These are phyloP conservation scores for Lipomyces spencermartinsiae DNA, from an alignment of 805 yeast genomes.

Conservation along the genomic window DNA sequence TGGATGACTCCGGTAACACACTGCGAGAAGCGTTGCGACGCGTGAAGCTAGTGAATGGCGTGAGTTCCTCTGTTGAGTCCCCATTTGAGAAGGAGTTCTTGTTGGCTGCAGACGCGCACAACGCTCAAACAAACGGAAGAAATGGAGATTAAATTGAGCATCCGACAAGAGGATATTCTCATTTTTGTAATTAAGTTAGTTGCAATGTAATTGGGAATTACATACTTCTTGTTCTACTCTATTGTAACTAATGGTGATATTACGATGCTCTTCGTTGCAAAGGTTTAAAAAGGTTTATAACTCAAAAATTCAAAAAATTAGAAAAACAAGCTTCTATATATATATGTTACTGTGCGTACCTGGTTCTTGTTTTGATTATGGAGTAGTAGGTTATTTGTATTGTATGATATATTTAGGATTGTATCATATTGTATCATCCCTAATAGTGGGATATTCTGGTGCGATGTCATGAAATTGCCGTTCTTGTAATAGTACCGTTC, in stretches of 20 bases:
- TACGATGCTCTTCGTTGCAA: no score
- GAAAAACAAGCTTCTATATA: no score
- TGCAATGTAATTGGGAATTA: no score
- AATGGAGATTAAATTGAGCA: neutral
- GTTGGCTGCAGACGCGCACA: neutral
- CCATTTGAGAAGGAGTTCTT: slow-evolving; percentile 13
- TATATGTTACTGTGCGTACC: neutral
- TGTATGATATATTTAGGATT: no score
- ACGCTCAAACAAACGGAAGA: neutral
- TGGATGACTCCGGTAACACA: slow-evolving; percentile 44
- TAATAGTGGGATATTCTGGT: no score
- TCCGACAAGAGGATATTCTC: no score
- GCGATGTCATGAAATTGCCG: neutral
- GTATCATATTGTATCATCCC: neutral
- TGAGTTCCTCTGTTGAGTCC: neutral
- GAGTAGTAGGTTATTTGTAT: neutral
- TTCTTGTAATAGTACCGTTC: neutral
- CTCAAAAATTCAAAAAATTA: no score
- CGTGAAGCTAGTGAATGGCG: slow-evolving; percentile 12
- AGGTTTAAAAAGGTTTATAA: no score
- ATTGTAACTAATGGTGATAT: no score
- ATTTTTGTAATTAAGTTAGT: no score
- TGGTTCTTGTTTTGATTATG: neutral
- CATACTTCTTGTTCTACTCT: no score
- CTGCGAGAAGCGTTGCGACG: slow-evolving; percentile 32